Conservation (phyloP, 202 grass and related monocot genomes). For the Zizania palustris region DNA sequence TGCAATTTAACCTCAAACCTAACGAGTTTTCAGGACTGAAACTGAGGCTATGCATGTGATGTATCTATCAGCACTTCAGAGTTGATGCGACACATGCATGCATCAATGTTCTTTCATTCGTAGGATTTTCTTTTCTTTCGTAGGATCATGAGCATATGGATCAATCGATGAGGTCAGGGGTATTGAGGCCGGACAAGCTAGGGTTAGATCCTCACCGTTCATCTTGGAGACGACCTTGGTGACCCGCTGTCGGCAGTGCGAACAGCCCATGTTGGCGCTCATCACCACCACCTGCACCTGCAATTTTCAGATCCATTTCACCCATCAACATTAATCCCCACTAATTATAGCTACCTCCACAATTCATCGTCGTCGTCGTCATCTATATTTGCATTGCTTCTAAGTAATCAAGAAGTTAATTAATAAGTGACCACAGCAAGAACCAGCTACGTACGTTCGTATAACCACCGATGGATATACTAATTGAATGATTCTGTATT, state of each 20-base stretch:
- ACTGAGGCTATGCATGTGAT: neutral
- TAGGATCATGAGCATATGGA: too few species aligned
- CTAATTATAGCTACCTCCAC: neutral
- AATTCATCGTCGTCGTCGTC: neutral
- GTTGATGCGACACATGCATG: neutral
- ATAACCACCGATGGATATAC: neutral
- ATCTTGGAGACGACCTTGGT: conserved; percentile 93
- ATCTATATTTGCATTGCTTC: conserved; percentile 24
- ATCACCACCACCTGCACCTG: conserved; percentile 97
- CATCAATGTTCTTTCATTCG: neutral
- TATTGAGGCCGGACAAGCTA: neutral
- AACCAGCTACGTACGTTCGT: neutral
- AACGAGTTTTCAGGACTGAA: too few species aligned
- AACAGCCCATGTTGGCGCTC: conserved; percentile 94
- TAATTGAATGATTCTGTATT: neutral
- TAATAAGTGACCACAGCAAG: conserved; percentile 14
- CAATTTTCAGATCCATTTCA: conserved; percentile 18
- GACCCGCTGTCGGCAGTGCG: conserved; percentile 79
- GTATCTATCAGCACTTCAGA: neutral
- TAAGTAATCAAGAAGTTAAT: conserved; percentile 16
- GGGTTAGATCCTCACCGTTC: conserved; percentile 71
- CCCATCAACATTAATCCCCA: neutral
- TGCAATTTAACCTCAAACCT: neutral
- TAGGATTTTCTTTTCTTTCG: neutral
- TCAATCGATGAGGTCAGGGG: too few species aligned